Evolutionary conservation across 352 stramenopile genomes (phyloP), one percentile per base, ranked within the genome.

Genomic region (Pythium guiyangense): DNA sequence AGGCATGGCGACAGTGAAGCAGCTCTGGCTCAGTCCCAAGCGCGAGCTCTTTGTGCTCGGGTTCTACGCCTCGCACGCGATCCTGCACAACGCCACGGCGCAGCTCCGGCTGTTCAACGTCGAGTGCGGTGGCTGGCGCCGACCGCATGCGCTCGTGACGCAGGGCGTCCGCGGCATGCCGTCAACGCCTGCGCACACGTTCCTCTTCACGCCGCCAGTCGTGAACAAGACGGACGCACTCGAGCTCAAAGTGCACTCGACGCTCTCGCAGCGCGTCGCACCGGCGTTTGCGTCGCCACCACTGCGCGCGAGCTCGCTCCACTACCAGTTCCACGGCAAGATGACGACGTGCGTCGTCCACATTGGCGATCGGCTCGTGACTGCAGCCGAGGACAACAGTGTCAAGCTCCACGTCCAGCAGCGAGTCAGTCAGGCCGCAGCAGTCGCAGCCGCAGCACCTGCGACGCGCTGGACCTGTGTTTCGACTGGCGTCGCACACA

Each of bases 111-210:
- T 93, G 11, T 88, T 96, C 57, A 79, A 71, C 46, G 58, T 94
- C 18, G 76, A 88, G 39, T 92, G 82, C 37, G 86, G 86, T 26
- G 84, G 84, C n/a, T 96, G 84, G 84, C 80, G 84, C 1, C 80
- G 86, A 14, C 86, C 86, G 0, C 82, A 96, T 48, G 77, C 77
- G 4, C 70, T 96, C 25, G 42, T 70, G 15, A 66, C 60, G 20
- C 40, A 45, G 4, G 11, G 22, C 14, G 18, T 54, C n/a, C 25
- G 25, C 8, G n/a, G 6, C 3, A 48, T 43, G 11, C 55, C 55
- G 5, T 71, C 76, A 0, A 64, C 88, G 20, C 76, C 79, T 10
- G 50, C 55, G 1, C 77, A 90, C 54, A 76, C 69, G 25, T 86
- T 92, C 60, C 60, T 92, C 35, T 92, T 94, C 66, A 85, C 78